Evolutionary conservation across 2,329 filamentous ascomycete genomes (phyloP).

Genomic region (Neophaeococcomyces aloes): DNA sequence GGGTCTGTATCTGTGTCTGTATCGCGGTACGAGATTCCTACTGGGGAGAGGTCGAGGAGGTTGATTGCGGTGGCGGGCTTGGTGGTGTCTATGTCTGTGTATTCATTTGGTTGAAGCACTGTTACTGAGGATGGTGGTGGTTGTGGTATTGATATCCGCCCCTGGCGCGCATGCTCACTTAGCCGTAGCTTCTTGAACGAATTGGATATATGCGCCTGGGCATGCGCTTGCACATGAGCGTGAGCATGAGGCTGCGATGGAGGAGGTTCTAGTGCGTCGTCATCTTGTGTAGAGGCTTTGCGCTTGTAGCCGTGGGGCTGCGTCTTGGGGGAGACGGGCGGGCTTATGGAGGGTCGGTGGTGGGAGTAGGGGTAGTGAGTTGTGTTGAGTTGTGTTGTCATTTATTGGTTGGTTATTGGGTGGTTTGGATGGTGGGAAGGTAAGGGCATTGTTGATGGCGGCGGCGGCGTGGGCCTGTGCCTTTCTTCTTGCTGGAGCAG

Average conservation of each 20-base stretch:
- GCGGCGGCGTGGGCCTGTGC: too few species aligned
- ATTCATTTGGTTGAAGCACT: too few species aligned
- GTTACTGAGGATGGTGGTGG: too few species aligned
- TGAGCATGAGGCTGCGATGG: too few species aligned
- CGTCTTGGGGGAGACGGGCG: constrained; percentile 5
- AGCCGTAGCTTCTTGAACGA: constrained; percentile 8
- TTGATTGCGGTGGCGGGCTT: too few species aligned
- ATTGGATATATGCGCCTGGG: neutral
- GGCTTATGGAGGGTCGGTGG: constrained; percentile 1
- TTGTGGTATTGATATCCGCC: neutral
- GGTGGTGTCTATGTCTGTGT: neutral
- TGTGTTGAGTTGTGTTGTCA: constrained; percentile 4
- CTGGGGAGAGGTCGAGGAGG: neutral
- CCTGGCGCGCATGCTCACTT: neutral
- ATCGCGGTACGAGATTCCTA: neutral
- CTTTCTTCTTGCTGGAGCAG: too few species aligned
- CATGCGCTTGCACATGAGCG: too few species aligned
- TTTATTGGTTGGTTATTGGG: neutral
- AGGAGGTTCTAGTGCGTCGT: too few species aligned
- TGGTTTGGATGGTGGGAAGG: too few species aligned
- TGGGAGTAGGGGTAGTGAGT: constrained; percentile 5
- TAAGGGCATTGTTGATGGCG: too few species aligned
- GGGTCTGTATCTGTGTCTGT: too few species aligned
- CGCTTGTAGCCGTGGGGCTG: constrained; percentile 6
- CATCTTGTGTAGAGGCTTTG: constrained; percentile 5